These are phyloP conservation scores for Huiozyma naganishii DNA, from an alignment of 805 yeast species.

Conservation along the genomic window DNA sequence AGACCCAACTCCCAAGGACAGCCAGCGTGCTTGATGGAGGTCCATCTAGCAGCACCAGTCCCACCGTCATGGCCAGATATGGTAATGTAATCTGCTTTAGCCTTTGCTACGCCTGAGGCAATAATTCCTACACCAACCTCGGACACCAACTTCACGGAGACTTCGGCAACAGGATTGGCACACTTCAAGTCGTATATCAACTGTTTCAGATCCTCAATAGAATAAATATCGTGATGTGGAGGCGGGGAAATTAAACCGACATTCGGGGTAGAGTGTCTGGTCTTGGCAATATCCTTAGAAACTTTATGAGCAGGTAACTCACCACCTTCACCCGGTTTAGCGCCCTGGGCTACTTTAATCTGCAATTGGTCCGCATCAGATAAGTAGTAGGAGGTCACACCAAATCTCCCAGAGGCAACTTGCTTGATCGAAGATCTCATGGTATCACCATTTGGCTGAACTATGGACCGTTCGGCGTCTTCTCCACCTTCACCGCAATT, in stretches of 20 bases:
- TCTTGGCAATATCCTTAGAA: slow-evolving; percentile 75
- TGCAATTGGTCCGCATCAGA: slow-evolving; percentile 96
- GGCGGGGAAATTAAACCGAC: slow-evolving; percentile 97
- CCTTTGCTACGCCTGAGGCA: slow-evolving; percentile 98
- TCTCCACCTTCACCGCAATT: slow-evolving; percentile 99
- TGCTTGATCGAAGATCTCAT: slow-evolving; percentile 99
- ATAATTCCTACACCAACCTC: slow-evolving; percentile 99
- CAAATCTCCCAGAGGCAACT: slow-evolving; percentile 95
- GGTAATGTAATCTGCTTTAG: slow-evolving; percentile 92
- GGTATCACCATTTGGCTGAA: slow-evolving; percentile 81
- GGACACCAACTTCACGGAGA: slow-evolving; percentile 90
- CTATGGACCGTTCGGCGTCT: slow-evolving; percentile 80
- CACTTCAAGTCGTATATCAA: slow-evolving; percentile 93
- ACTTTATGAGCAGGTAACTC: slow-evolving; percentile 95
- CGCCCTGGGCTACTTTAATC: slow-evolving; percentile 98
- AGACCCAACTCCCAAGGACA: slow-evolving; percentile 98
- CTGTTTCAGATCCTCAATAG: slow-evolving; percentile 95
- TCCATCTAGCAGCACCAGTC: slow-evolving; percentile 98
- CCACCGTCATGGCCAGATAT: slow-evolving; percentile 99
- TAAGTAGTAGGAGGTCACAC: slow-evolving; percentile 89
- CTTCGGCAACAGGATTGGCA: slow-evolving; percentile 93
- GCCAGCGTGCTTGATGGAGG: slow-evolving; percentile 95
- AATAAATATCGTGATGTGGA: slow-evolving; percentile 96
- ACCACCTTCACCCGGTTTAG: slow-evolving; percentile 99
- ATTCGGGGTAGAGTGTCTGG: slow-evolving; percentile 93